A percentile compares a stretch with the other conserved stretches of the same genome.
phyloP scores from a whole-genome alignment of 1,284 basidiomycete species.

The Malassezia yamatoensis region DNA sequence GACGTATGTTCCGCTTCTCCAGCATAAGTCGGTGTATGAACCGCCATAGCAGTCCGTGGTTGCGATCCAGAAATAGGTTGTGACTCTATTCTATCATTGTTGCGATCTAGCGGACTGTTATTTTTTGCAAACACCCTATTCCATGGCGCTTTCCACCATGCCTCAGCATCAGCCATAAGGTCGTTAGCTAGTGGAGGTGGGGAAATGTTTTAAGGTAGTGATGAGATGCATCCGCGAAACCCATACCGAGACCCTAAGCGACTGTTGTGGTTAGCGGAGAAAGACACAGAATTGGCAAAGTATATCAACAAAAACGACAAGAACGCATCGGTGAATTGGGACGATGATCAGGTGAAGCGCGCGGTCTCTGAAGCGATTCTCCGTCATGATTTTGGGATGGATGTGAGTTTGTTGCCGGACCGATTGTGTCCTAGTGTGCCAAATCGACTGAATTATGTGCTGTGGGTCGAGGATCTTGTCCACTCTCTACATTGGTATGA shows the following conservation, averaged over 20 bases:
- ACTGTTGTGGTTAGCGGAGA: constrained; percentile 3
- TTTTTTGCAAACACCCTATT: neutral
- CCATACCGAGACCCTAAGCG: constrained; percentile 6
- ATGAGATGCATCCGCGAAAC: constrained; percentile 15
- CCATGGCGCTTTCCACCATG: constrained; percentile 6
- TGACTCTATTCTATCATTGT: too few species aligned
- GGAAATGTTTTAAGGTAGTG: neutral
- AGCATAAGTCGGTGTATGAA: neutral
- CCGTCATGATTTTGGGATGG: constrained; percentile 18
- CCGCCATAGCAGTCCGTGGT: neutral
- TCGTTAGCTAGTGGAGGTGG: too few species aligned
- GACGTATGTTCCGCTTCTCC: too few species aligned
- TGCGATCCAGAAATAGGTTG: neutral
- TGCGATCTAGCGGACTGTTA: too few species aligned
- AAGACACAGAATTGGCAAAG: neutral
- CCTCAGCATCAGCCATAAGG: neutral
- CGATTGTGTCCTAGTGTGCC: constrained; percentile 24
- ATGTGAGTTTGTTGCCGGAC: constrained; percentile 7
- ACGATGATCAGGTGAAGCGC: constrained; percentile 12
- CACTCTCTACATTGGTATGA: neutral
- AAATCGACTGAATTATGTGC: constrained; percentile 19
- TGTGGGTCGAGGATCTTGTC: constrained; percentile 17
- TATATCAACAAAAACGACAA: neutral
- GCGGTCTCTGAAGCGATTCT: constrained; percentile 20
- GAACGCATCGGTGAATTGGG: constrained; percentile 6